Conservation (phyloP, 2,329 filamentous ascomycete species). For the Talaromyces sp. region DNA sequence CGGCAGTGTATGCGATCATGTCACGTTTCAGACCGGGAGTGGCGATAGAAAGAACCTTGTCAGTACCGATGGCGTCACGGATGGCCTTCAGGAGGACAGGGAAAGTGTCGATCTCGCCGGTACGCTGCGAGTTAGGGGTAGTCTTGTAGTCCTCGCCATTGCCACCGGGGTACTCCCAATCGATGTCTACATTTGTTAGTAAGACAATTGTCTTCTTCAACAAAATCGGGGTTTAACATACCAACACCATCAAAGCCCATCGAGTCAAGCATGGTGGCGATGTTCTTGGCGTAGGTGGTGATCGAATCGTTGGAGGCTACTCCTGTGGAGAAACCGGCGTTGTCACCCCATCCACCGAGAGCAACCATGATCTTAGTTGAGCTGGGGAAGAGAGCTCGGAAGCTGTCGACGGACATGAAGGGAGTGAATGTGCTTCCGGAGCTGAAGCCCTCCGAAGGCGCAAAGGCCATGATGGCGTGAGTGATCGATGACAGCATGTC, state of each 20-base stretch:
- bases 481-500: constrained; percentile 42
- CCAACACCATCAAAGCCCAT: constrained; percentile 62
- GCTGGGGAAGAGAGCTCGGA: constrained; percentile 49
- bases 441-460: constrained; percentile 47
- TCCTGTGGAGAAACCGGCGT: constrained; percentile 51
- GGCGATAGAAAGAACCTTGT: constrained; percentile 61
- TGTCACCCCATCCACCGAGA: constrained; percentile 71
- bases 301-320: constrained; percentile 50
- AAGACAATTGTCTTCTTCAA: background rate
- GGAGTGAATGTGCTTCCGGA: constrained; percentile 45
- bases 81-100: constrained; percentile 57
- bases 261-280: constrained; percentile 56
- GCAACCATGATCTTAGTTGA: constrained; percentile 63
- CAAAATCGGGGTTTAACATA: constrained; percentile 19
- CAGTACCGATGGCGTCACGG: constrained; percentile 51
- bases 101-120: constrained; percentile 56
- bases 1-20: constrained; percentile 61
- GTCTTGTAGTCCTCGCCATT: constrained; percentile 66
- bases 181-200: constrained; percentile 49
- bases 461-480: constrained; percentile 53
- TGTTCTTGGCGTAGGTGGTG: constrained; percentile 59
- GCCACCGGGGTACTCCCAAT: constrained; percentile 61
- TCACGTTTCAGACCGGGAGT: constrained; percentile 59
- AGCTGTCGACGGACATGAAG: constrained; percentile 48
- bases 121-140: constrained; percentile 54